Evolutionary conservation across 2,329 filamentous ascomycete genomes (phyloP), one percentile per base, ranked within the genome.

Genomic region (Botryotinia narcissicola): DNA sequence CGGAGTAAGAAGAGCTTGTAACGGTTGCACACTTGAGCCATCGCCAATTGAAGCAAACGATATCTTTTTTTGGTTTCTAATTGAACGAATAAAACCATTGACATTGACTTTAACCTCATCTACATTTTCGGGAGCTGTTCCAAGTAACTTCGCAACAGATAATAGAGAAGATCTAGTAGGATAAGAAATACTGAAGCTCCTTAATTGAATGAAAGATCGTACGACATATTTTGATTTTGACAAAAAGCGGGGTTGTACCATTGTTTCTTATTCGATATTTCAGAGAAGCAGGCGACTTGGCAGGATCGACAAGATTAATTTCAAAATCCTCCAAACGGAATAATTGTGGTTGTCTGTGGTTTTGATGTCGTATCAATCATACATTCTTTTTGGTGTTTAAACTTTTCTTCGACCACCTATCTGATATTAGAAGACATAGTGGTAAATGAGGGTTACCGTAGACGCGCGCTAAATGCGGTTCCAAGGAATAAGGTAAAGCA

Each of bases 1-100:
- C 40, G 77, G 78, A 63, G 76, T 79, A 44, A 81, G 74, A 9
- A 81, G 73, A 67, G 78, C 77, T 84, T 99, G 96, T 72, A 98
- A 82, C 42, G 93, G 86, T 75, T 91, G 86, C 77, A 93, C 85
- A 60, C 92, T 94, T 20, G 94, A 97, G 62, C 96, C 96, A 85
- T 99, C 96, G 18, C 92, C 91, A 70, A 98, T 86, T 74, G 94
- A 89, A 70, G 95, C 91, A 83, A 99, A 98, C 8, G 92, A 91
- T 74, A 92, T 86, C 35, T 88, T 88, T 82, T 98, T 97, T 85
- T 97, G 94, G 81, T 93, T 93, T 75, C 95, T 89, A 74, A 97
- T 91, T 6, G 93, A 95, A 76, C 93, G 89, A 72, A 98, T 87
- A 84, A 92, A 95, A 75, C 95, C 95, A 81, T 92, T 88, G 78